Percentiles rank a stretch among this genome's conserved stretches.
phyloP scores from a whole-genome alignment of 2,329 filamentous ascomycete species.

The Ascosphaera apis region DNA sequence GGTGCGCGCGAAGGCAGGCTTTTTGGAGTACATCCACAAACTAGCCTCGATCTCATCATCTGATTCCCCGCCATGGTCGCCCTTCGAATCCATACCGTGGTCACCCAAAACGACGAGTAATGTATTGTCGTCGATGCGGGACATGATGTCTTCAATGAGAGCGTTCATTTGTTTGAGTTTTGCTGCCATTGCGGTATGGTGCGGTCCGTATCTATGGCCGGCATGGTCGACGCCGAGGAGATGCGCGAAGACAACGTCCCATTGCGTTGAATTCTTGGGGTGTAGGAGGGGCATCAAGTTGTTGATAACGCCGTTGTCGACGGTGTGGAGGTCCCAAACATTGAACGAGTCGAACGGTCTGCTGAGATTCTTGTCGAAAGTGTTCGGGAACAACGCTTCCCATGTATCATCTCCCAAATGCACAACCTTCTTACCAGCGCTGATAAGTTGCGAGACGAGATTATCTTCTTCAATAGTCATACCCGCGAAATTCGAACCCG shows the following conservation, averaged over 20 bases:
- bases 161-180: constrained; percentile 83
- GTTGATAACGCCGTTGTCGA: constrained; percentile 83
- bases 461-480: constrained; percentile 91
- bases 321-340: constrained; percentile 90
- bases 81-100: constrained; percentile 93
- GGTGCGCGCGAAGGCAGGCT: constrained; percentile 58
- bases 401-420: constrained; percentile 97
- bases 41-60: constrained; percentile 89
- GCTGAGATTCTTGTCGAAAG: constrained; percentile 73
- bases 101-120: constrained; percentile 95
- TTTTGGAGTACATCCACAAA: constrained; percentile 95
- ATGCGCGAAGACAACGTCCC: constrained; percentile 91
- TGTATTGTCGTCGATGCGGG: constrained; percentile 58
- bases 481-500: constrained; percentile 85
- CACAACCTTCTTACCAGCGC: constrained; percentile 52
- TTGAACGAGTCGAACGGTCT: constrained; percentile 91
- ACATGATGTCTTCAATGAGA: constrained; percentile 49
- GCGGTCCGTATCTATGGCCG: constrained; percentile 82
- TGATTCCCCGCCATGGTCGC: constrained; percentile 94
- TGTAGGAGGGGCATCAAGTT: constrained; percentile 60
- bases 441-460: constrained; percentile 38
- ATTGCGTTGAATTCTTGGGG: constrained; percentile 39
- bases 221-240: constrained; percentile 92
- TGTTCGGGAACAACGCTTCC: constrained; percentile 79
- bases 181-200: constrained; percentile 73